Evolutionary conservation across 73 alveolate species (phyloP).

Genomic region (Paramecium biaurelia): DNA sequence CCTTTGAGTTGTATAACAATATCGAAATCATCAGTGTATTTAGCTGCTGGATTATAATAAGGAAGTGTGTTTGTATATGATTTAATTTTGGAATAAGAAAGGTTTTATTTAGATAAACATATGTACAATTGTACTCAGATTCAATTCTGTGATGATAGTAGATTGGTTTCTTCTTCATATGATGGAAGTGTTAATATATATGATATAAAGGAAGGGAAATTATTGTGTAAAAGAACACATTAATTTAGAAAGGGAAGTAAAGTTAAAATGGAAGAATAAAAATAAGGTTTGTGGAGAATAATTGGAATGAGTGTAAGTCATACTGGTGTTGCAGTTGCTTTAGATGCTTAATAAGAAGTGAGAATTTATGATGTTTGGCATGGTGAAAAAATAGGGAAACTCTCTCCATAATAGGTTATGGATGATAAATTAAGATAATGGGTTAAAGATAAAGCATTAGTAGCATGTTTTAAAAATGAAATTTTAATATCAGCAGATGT

Average conservation of each 20-base stretch:
- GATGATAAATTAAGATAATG: constrained; percentile 54
- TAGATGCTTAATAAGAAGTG: constrained; percentile 40
- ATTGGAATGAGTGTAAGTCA: constrained; percentile 38
- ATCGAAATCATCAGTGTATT: not conserved
- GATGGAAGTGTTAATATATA: constrained; percentile 61
- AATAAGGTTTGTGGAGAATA: constrained; percentile 39
- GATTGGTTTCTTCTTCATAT: constrained; percentile 55
- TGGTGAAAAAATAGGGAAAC: constrained; percentile 59
- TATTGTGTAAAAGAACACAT: constrained; percentile 56
- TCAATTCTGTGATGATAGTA: constrained; percentile 55
- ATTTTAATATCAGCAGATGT: constrained; percentile 10
- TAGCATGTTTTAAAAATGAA: constrained; percentile 39
- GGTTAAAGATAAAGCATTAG: not conserved
- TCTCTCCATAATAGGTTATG: constrained; percentile 16
- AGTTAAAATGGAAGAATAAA: constrained; percentile 16
- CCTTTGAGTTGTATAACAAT: not conserved
- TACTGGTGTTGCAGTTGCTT: constrained; percentile 60
- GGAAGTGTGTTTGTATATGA: constrained; percentile 56
- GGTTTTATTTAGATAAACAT: constrained; percentile 52
- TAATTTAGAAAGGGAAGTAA: constrained; percentile 45
- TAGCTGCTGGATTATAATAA: constrained; percentile 46
- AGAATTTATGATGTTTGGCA: constrained; percentile 65
- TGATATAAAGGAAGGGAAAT: constrained; percentile 57
- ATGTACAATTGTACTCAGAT: not conserved
- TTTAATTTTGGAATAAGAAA: constrained; percentile 4